Evolutionary conservation across 192 early-diverging fungal genomes (phyloP).

Genomic region (Coemansia sp.): DNA sequence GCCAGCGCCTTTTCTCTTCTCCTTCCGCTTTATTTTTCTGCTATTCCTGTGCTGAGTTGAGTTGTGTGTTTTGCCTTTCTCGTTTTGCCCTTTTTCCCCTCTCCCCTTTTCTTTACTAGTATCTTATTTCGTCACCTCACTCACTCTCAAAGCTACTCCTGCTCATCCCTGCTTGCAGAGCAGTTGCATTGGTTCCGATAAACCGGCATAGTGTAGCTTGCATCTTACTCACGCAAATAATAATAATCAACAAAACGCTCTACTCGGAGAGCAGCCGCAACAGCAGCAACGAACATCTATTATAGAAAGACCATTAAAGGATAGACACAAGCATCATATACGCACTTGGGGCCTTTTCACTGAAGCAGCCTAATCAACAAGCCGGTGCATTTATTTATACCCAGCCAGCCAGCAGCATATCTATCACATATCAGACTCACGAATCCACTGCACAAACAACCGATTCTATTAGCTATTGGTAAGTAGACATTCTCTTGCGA

Average conservation of each 20-base stretch:
- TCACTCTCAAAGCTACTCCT: not conserved
- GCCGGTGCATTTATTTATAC: no score
- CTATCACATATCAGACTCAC: not conserved
- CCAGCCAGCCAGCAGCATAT: not conserved
- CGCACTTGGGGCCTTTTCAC: no score
- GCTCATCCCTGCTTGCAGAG: not conserved
- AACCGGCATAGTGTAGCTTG: not conserved
- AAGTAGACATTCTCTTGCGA: not conserved
- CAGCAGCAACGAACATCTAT: no score
- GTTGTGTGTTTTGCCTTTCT: not conserved
- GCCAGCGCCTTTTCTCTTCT: constrained; percentile 2
- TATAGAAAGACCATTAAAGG: no score
- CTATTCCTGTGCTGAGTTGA: constrained; percentile 7
- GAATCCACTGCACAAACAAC: not conserved
- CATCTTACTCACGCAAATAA: no score
- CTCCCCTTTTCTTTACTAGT: not conserved
- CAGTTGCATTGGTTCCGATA: not conserved
- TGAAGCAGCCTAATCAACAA: no score
- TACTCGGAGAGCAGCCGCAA: not conserved
- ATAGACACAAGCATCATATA: no score
- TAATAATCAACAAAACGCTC: not conserved
- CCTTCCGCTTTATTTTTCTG: not conserved
- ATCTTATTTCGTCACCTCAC: not conserved
- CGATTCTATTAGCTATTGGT: not conserved
- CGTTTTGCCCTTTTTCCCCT: not conserved